Percentiles rank a stretch among this genome's conserved stretches.
Evolutionary conservation across 495 filamentous ascomycete genomes (phyloP).

Genomic region (Hypoxylon lenormandii): DNA sequence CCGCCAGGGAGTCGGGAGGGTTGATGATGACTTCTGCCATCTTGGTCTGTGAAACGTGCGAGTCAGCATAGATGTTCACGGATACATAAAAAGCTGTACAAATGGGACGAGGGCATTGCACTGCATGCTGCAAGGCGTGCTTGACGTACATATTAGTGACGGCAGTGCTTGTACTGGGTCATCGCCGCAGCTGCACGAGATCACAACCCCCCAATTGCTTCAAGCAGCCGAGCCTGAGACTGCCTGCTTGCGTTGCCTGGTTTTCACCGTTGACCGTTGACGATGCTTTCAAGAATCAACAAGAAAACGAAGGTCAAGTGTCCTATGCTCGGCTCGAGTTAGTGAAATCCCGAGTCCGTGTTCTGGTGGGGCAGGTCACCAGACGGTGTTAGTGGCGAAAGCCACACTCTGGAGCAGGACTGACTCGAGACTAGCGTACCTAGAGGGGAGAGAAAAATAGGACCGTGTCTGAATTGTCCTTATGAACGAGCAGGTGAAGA

Average conservation of each 20-base stretch:
- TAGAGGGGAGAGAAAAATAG: constrained; percentile 30
- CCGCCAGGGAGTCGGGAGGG: constrained; percentile 49
- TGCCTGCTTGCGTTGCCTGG: constrained; percentile 33
- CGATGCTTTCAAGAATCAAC: constrained; percentile 37
- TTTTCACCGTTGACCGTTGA: constrained; percentile 12
- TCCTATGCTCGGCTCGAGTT: constrained; percentile 43
- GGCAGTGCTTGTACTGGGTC: constrained; percentile 46
- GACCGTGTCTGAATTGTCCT: constrained; percentile 24
- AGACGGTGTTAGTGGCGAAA: constrained; percentile 56
- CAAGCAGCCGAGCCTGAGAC: constrained; percentile 35
- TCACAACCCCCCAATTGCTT: constrained; percentile 46
- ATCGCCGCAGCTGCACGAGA: constrained; percentile 48
- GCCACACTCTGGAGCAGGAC: constrained; percentile 46
- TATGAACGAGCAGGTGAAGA: constrained; percentile 25
- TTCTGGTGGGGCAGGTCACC: constrained; percentile 54
- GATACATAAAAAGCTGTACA: constrained; percentile 39
- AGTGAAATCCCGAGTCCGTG: constrained; percentile 49
- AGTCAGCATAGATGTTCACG: constrained; percentile 39
- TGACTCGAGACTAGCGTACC: constrained; percentile 49
- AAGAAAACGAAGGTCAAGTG: constrained; percentile 39
- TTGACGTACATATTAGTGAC: constrained; percentile 54
- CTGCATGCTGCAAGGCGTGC: constrained; percentile 54
- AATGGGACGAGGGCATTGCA: constrained; percentile 50
- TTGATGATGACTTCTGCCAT: constrained; percentile 51
- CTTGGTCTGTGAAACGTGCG: constrained; percentile 43